A percentile compares a stretch with the other conserved stretches of the same genome.
phyloP scores from a whole-genome alignment of 352 stramenopile genomes.

The Thalassiosira hispida region DNA sequence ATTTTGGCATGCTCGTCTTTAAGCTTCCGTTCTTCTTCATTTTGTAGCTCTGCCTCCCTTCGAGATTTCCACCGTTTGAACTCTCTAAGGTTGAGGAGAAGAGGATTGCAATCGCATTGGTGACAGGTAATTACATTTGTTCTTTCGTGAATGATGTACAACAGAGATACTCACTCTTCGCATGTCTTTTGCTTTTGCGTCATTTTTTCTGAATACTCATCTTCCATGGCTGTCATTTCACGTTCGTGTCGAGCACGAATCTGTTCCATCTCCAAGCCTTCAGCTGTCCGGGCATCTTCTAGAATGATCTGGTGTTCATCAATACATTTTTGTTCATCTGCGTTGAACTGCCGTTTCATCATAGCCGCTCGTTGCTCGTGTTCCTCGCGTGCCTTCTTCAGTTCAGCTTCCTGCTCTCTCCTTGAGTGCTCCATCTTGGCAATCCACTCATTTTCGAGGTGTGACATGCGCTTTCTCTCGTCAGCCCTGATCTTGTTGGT shows the following conservation, averaged over 20 bases:
- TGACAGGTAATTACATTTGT: not conserved
- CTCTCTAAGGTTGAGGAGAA: slow-evolving; percentile 27
- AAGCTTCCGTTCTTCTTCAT: slow-evolving; percentile 27
- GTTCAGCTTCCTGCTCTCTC: slow-evolving; percentile 23
- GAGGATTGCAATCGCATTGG: not conserved
- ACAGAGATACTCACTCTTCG: slow-evolving; percentile 20
- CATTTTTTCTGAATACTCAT: slow-evolving; percentile 34
- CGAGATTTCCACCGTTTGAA: slow-evolving; percentile 38
- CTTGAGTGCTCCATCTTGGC: slow-evolving; percentile 32
- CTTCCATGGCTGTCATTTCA: slow-evolving; percentile 34
- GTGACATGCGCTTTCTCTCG: slow-evolving; percentile 31
- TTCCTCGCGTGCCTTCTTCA: slow-evolving; percentile 36
- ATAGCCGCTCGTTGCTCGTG: slow-evolving; percentile 20
- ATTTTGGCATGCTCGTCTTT: slow-evolving; percentile 24
- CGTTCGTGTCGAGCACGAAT: slow-evolving; percentile 17
- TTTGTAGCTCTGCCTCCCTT: slow-evolving; percentile 26
- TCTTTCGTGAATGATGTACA: too few species aligned
- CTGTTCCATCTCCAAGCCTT: slow-evolving; percentile 20
- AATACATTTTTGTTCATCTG: slow-evolving; percentile 14
- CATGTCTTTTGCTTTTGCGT: slow-evolving; percentile 18
- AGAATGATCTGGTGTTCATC: slow-evolving; percentile 33
- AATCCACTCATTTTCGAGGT: slow-evolving; percentile 38
- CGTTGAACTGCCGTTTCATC: slow-evolving; percentile 26
- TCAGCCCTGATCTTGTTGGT: slow-evolving; percentile 38
- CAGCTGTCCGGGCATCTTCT: slow-evolving; percentile 12